A percentile compares a stretch with the other conserved stretches of the same genome.
Conservation (phyloP, 495 filamentous ascomycete species). For the Lophiostoma macrostomum region DNA sequence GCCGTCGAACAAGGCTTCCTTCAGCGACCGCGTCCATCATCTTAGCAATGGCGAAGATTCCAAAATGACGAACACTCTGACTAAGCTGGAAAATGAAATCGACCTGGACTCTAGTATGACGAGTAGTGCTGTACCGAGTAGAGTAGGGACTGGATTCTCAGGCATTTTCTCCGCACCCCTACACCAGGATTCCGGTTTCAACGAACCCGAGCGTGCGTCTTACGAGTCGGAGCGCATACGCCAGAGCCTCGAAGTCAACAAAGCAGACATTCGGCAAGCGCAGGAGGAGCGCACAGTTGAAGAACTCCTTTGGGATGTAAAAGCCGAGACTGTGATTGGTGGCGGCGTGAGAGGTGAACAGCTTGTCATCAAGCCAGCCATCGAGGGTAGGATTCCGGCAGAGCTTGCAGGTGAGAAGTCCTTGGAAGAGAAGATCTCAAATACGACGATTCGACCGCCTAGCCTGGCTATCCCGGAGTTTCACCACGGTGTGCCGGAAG, state of each 20-base stretch:
- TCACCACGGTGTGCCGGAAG: too few species aligned
- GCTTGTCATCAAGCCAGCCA: conserved; percentile 9
- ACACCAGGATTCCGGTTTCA: conserved; percentile 41
- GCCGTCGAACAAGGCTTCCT: conserved; percentile 20
- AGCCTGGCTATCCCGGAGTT: conserved; percentile 30
- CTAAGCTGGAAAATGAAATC: conserved; percentile 28
- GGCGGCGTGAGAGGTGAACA: conserved; percentile 1
- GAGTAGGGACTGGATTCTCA: conserved; percentile 11
- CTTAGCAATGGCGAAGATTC: background rate
- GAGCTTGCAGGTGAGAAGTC: too few species aligned
- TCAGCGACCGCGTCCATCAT: conserved; percentile 29
- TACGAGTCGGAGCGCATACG: conserved; percentile 25
- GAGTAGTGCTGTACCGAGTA: background rate
- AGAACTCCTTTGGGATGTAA: conserved; percentile 20
- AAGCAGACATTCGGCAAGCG: background rate
- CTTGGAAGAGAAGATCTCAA: conserved; percentile 24
- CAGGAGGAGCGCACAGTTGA: conserved; percentile 5
- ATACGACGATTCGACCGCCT: conserved; percentile 22
- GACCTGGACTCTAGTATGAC: conserved; percentile 1
- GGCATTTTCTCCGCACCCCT: conserved; percentile 13
- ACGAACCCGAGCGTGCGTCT: conserved; percentile 22
- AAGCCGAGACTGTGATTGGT: conserved; percentile 13
- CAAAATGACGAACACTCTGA: conserved; percentile 12
- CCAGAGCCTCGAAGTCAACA: conserved; percentile 15
- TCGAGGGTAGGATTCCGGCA: too few species aligned